phyloP scores from a whole-genome alignment of 1,139 yeast species.

The Protomyces macrosporus region DNA sequence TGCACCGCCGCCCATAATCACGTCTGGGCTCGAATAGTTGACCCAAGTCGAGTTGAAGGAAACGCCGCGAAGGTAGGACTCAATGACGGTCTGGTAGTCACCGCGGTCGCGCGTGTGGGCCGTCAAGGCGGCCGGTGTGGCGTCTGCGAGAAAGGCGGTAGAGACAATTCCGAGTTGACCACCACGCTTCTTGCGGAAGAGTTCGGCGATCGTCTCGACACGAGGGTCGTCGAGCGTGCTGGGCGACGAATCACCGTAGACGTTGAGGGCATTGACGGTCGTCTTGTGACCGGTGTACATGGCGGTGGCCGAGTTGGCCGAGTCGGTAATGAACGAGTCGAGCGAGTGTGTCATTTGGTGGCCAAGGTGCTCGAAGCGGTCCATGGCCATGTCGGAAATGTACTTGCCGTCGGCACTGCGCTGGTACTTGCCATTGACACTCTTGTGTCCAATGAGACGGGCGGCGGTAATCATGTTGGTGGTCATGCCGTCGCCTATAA shows the following conservation, averaged over 20 bases:
- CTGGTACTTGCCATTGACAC: slow-evolving; percentile 1
- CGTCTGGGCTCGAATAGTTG: slow-evolving; percentile 4
- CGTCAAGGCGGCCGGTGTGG: slow-evolving; percentile 6
- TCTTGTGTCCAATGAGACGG: slow-evolving; percentile 2
- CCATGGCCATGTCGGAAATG: slow-evolving; percentile 6
- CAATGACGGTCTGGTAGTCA: slow-evolving; percentile 4
- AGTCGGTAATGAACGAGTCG: slow-evolving; percentile 12
- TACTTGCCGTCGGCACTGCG: neutral
- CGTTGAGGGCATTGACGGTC: slow-evolving; percentile 7
- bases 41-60: neutral
- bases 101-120: slow-evolving; percentile 6
- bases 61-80: neutral
- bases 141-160: slow-evolving; percentile 8
- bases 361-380: neutral
- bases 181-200: neutral
- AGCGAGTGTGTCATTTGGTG: slow-evolving; percentile 1
- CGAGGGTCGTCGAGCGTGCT: neutral
- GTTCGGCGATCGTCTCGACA: slow-evolving; percentile 10
- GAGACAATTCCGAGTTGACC: slow-evolving; percentile 11
- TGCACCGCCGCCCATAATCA: slow-evolving; percentile 9
- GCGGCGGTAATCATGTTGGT: slow-evolving; percentile 17
- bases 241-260: slow-evolving; percentile 7
- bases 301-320: slow-evolving; percentile 7
- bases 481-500: slow-evolving; percentile 17
- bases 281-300: slow-evolving; percentile 12